phyloP scores from a whole-genome alignment of 2,329 filamentous ascomycete species.

The Escovopsis sp. region DNA sequence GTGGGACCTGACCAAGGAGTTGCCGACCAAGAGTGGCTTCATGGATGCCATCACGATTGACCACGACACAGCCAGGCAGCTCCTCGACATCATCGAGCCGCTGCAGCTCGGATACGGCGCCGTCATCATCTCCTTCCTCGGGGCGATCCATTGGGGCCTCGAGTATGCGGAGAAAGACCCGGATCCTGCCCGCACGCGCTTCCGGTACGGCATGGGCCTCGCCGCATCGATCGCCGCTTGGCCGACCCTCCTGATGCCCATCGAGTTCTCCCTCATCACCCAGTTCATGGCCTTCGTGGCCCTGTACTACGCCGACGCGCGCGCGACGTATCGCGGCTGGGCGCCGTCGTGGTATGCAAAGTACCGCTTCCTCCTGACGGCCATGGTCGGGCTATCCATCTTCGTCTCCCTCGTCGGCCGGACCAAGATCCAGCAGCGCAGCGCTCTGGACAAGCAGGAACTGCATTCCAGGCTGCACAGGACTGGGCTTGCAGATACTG shows the following conservation, averaged over 20 bases:
- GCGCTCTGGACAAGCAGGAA: constrained; percentile 17
- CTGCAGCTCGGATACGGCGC: constrained; percentile 86
- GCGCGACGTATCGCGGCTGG: constrained; percentile 60
- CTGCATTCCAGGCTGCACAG: constrained; percentile 25
- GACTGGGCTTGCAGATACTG: constrained; percentile 19
- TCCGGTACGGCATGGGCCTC: constrained; percentile 73
- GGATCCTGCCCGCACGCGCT: constrained; percentile 48
- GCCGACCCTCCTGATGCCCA: constrained; percentile 74
- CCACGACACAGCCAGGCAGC: constrained; percentile 54
- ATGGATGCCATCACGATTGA: constrained; percentile 40
- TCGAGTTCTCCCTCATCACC: constrained; percentile 70
- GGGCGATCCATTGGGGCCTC: constrained; percentile 84
- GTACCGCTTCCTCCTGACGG: constrained; percentile 86
- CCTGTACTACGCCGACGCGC: constrained; percentile 73
- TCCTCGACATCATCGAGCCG: constrained; percentile 66
- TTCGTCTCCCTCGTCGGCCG: constrained; percentile 69
- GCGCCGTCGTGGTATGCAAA: constrained; percentile 73
- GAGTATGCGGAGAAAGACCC: constrained; percentile 60
- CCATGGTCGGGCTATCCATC: constrained; percentile 72
- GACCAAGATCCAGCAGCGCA: constrained; percentile 47
- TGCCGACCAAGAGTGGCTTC: constrained; percentile 44
- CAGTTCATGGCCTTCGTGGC: constrained; percentile 78
- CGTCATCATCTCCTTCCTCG: constrained; percentile 84
- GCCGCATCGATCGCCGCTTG: constrained; percentile 69
- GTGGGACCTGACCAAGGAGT: constrained; percentile 63